Evolutionary conservation across 2,329 filamentous ascomycete species (phyloP), one percentile per base, ranked within the genome.

Genomic region (Clarireedia monteithiana): DNA sequence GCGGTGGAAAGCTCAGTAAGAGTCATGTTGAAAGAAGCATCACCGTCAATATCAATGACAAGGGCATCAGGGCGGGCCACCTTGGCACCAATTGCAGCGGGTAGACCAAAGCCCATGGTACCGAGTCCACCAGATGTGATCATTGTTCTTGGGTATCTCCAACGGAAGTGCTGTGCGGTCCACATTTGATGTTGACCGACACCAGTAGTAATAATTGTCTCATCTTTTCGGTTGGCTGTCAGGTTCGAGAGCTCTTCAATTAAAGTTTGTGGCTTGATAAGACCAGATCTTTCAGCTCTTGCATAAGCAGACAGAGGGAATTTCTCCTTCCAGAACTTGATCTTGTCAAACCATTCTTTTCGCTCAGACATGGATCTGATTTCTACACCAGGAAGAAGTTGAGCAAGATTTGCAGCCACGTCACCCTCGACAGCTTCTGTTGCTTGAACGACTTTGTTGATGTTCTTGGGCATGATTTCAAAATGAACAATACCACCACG

Each of bases 171-270:
- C 76, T 97, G 92, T 4, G 91, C 94, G 26, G 89, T 82, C 94
- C 92, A 97, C 94, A 97, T 97, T 74, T 99, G 92, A 76, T 97
- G 92, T 74, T 97, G 94, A 44, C 94, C 94, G 9, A 97, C 94
- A 73, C 92, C 94, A 2, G 92, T 97, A 2, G 91, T 77, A 69
- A 99, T 95, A 69, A 95, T 84, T 27, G 89, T 95, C 64, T 85
- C 79, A 50, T 94, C 78, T 74, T 96, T 95, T 63, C 86, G 85
- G 68, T 88, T 71, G 7, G 84, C 84, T 0, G 89, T 95, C 61
- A 96, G 76, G 52, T 92, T 82, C 69, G 89, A 95, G 26, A 99
- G 83, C 73, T 89, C 90, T 74, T 94, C 87, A 60, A 99, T 94
- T 65, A 97, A 76, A 50, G 88, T 84, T 75, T 99, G 94, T 7